Evolutionary conservation across 2,329 filamentous ascomycete species (phyloP), one percentile per base, ranked within the genome.

Genomic region (Trichoderma sp.): DNA sequence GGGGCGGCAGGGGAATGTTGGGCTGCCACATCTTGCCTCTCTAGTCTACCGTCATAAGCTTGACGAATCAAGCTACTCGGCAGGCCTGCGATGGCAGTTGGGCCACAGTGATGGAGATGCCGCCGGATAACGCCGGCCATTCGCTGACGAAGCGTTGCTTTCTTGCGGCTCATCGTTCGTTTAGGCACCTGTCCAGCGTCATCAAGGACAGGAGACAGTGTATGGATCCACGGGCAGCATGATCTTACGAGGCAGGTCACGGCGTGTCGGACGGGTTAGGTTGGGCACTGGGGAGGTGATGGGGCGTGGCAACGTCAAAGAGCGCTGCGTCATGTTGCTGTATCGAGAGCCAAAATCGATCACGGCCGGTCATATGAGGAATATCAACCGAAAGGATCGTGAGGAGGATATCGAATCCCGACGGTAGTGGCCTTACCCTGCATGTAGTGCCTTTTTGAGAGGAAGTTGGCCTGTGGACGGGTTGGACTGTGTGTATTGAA

Each of bases 11-110:
- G 76, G 95, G 94, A 14, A 80, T 96, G 75, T 80, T 99, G 72
- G 94, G 94, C 63, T 99, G 94, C 76, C 93, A 97, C 79, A 85
- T 98, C 68, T 79, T 97, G 69, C 92, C 92, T 28, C 70, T 96
- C 64, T 96, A 63, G 47, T 9, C 17, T 34, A 6, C 21, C 24
- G 24, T 30, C 54, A 24, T 45, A 15, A 24, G 21, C 7, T 56
- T 19, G 34, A 24, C 24, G 15, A 34, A 41, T 17, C 21, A 5
- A 7, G 26, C 50, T 30, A 52, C 15, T 43, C 48, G 24, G 39
- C 39, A 24, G 21, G 7, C 24, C 41, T 17, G 5, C 4, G 19
- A 48, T 48, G 24, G 34, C 34, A 21, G 4, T 45, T n/a, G 17
- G 44, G 45, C 10, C 56, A 48, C 43, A 5, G 19, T 14, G 9